A percentile compares a stretch with the other conserved stretches of the same genome.
Evolutionary conservation across 257 asterid species (phyloP).

Genomic region (Catharanthus roseus): DNA sequence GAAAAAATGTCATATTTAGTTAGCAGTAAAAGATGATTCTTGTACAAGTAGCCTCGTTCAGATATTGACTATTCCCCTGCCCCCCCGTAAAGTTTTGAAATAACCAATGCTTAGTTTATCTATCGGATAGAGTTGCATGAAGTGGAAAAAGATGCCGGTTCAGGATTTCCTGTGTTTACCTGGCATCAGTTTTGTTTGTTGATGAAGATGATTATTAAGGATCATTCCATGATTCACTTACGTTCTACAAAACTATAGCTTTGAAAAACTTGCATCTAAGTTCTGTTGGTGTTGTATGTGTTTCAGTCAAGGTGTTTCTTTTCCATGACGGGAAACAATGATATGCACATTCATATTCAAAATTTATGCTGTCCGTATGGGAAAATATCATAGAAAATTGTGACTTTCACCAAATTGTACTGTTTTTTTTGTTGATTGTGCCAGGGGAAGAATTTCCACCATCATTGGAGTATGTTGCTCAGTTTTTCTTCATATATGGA

Average conservation of each 20-base stretch:
- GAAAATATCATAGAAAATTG: not conserved
- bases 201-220: not conserved
- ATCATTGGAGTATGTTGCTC: not conserved
- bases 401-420: slow-evolving; percentile 1
- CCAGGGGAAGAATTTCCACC: not conserved
- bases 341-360: not conserved
- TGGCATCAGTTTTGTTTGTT: not conserved
- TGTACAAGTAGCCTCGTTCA: slow-evolving; percentile 1
- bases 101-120: not conserved
- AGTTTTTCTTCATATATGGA: slow-evolving; percentile 5
- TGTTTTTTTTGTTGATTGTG: not conserved
- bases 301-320: not conserved
- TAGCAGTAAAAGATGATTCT: not conserved
- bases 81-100: not conserved
- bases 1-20: not conserved
- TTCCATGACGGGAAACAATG: not conserved
- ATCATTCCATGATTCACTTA: not conserved
- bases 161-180: not conserved
- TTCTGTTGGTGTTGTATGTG: not conserved
- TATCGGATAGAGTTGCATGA: not conserved
- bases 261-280: not conserved
- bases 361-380: not conserved
- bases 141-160: not conserved
- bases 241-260: not conserved
- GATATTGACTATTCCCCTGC: not conserved